Conservation (phyloP, 2,329 filamentous ascomycete species). For the Lasiodiplodia sp. region DNA sequence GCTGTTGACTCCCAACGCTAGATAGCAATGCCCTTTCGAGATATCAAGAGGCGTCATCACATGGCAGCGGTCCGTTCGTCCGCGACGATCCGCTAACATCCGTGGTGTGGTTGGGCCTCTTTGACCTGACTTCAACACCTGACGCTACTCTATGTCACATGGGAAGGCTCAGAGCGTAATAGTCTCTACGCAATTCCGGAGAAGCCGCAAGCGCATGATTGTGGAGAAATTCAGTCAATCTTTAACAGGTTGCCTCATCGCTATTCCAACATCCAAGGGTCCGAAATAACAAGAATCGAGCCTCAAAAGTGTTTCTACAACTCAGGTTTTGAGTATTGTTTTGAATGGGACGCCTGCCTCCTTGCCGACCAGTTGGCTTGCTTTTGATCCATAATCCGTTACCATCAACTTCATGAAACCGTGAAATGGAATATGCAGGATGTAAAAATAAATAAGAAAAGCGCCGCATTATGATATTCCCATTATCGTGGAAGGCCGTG, state of each 20-base stretch:
- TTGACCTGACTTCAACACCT: background rate
- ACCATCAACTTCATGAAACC: constrained; percentile 7
- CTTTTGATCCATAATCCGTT: background rate
- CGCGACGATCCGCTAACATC: background rate
- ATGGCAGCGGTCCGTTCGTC: background rate
- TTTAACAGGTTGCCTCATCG: background rate
- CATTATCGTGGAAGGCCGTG: background rate
- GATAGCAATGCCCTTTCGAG: background rate
- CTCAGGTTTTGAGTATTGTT: background rate
- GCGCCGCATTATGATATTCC: constrained; percentile 8
- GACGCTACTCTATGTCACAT: background rate
- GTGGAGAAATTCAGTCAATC: background rate
- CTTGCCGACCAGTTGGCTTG: background rate
- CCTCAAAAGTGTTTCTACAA: background rate
- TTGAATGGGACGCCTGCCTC: background rate
- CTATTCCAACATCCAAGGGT: background rate
- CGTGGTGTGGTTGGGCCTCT: background rate
- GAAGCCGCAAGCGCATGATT: background rate
- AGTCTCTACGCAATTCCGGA: background rate
- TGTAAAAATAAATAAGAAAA: background rate
- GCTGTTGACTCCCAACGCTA: background rate
- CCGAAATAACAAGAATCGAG: background rate
- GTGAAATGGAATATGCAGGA: background rate
- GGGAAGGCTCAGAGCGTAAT: background rate
- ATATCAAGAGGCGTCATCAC: background rate